These are phyloP conservation scores for Caryopteris hybrid DNA, from an alignment of 305 asterid genomes.

Conservation along the genomic window DNA sequence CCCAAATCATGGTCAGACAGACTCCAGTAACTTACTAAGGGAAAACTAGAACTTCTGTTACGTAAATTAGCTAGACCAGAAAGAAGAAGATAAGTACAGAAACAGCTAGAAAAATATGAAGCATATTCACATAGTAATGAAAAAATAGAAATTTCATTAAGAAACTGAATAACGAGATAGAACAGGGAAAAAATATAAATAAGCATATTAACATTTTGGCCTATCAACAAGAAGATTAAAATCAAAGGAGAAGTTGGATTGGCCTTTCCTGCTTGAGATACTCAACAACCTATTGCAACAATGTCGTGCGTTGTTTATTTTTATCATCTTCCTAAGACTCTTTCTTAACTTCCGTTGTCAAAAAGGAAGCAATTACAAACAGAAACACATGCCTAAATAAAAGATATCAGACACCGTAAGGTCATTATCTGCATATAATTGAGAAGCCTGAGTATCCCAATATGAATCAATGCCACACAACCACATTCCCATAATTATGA, in stretches of 20 bases:
- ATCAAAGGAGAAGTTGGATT: not conserved
- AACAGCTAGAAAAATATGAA: not conserved
- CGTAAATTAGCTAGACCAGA: not conserved
- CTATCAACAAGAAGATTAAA: no score
- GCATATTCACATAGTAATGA: not conserved
- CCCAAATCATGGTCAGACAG: not conserved
- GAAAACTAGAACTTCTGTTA: not conserved
- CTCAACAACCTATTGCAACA: not conserved
- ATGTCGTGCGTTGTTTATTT: not conserved
- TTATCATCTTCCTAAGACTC: not conserved
- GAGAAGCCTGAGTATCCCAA: not conserved
- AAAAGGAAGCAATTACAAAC: no score
- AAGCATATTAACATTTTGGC: no score
- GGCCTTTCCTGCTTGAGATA: conserved; percentile 1
- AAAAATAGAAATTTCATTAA: not conserved
- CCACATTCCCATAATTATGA: not conserved
- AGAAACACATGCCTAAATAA: not conserved
- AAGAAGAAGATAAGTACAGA: not conserved
- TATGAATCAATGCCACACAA: not conserved
- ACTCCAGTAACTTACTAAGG: not conserved
- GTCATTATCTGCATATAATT: not conserved
- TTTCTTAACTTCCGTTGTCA: no score
- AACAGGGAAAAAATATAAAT: no score
- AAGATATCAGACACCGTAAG: not conserved
- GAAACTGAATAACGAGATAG: no score